These are phyloP conservation scores for Ophiostoma tasmaniense DNA, from an alignment of 2,329 filamentous ascomycete species.

Conservation along the genomic window DNA sequence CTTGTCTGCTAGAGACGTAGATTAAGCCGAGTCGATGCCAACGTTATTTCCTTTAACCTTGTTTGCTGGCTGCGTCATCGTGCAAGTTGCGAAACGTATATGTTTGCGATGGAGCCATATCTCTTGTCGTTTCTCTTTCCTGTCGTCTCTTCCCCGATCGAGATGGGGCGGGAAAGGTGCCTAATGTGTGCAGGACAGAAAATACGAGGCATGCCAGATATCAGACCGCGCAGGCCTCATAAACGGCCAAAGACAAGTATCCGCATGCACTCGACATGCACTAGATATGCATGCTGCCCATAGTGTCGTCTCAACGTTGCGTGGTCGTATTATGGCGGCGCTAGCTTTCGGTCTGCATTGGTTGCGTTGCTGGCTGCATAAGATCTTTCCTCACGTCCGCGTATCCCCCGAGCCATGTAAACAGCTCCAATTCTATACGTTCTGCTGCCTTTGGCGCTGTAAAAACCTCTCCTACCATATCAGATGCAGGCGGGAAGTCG, in stretches of 20 bases:
- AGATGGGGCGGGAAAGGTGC: background rate
- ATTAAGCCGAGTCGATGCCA: background rate
- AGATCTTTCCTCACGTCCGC: background rate
- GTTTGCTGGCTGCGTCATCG: background rate
- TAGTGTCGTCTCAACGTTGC: background rate
- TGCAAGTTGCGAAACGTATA: too few relatives aligned
- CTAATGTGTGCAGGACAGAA: background rate
- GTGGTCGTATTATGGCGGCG: background rate
- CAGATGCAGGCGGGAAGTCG: background rate
- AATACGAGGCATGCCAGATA: constrained; percentile 1
- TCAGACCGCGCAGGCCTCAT: background rate
- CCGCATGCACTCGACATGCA: too few relatives aligned
- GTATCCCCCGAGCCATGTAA: background rate
- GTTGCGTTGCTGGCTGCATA: background rate
- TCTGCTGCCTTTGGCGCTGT: background rate
- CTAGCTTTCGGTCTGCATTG: background rate
- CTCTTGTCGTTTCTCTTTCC: too few relatives aligned
- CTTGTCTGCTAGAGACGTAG: background rate
- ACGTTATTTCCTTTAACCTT: background rate
- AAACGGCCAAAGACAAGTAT: too few relatives aligned
- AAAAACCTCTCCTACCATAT: background rate
- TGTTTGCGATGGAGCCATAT: too few relatives aligned
- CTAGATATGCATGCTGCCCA: background rate
- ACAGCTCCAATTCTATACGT: background rate
- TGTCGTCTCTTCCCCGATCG: background rate